Percentiles rank a stretch among this genome's conserved stretches.
Evolutionary conservation across 345 rosid species (phyloP).

Genomic region (Lepidium aucheri): DNA sequence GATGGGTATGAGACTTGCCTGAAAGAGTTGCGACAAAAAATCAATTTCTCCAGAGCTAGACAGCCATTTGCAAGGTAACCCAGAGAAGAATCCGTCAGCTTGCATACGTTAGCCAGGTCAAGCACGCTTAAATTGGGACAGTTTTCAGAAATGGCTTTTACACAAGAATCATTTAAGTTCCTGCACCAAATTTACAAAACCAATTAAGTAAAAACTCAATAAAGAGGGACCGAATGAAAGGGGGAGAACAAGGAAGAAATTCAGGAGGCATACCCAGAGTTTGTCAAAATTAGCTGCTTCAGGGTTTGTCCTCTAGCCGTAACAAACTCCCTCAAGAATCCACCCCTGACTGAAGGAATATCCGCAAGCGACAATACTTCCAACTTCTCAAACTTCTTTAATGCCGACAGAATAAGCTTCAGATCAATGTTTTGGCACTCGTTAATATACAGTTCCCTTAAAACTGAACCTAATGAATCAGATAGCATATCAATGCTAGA

Average conservation of each 20-base stretch:
- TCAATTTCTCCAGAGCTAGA: constrained; percentile 43
- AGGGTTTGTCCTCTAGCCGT: constrained; percentile 42
- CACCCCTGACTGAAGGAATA: constrained; percentile 53
- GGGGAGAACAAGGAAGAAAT: constrained; percentile 4
- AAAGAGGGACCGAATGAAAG: background rate
- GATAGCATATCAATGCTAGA: constrained; percentile 51
- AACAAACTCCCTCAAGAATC: constrained; percentile 39
- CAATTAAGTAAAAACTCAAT: background rate
- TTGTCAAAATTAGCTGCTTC: constrained; percentile 61
- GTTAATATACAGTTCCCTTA: constrained; percentile 62
- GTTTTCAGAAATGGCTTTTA: constrained; percentile 60
- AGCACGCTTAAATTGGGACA: constrained; percentile 55
- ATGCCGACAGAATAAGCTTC: constrained; percentile 48
- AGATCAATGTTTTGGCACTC: constrained; percentile 72
- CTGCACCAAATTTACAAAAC: constrained; percentile 35
- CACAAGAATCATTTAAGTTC: constrained; percentile 67
- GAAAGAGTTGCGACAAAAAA: constrained; percentile 66
- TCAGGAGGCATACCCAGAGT: constrained; percentile 53
- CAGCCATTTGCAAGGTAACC: constrained; percentile 82
- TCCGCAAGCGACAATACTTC: constrained; percentile 70
- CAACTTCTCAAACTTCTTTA: constrained; percentile 53
- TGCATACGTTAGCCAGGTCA: constrained; percentile 52
- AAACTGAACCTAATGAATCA: constrained; percentile 45
- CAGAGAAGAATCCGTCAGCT: constrained; percentile 71
- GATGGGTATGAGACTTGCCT: constrained; percentile 32